These are phyloP conservation scores for Spathaspora boniae DNA, from an alignment of 805 yeast species.

Conservation along the genomic window DNA sequence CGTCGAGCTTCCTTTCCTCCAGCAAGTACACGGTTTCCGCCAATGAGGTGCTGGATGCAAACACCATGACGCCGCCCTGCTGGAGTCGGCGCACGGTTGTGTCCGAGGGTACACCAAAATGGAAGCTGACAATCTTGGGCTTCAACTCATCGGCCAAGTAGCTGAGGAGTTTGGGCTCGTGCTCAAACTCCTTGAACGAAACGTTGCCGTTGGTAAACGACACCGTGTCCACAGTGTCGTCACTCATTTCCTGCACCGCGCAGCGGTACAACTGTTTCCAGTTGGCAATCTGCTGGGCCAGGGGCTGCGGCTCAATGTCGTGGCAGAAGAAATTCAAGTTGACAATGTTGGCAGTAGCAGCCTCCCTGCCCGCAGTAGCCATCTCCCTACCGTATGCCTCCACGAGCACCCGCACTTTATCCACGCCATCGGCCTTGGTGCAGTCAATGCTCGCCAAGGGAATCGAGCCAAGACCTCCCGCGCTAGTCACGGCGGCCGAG, in stretches of 20 bases:
- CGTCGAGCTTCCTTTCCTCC: conserved; percentile 39
- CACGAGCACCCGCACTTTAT: conserved; percentile 14
- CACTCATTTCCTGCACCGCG: conserved; percentile 6
- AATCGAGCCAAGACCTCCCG: conserved; percentile 53
- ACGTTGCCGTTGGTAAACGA: conserved; percentile 20
- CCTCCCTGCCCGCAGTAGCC: neutral
- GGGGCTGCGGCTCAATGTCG: conserved; percentile 21
- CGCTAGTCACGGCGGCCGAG: conserved; percentile 39
- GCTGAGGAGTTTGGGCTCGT: no score
- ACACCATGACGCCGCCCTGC: conserved; percentile 34
- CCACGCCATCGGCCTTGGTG: conserved; percentile 6
- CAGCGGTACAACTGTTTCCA: conserved; percentile 19
- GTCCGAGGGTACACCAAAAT: conserved; percentile 46
- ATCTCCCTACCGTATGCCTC: conserved; percentile 6
- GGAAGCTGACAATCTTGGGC: conserved; percentile 52
- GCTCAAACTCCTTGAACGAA: conserved; percentile 31
- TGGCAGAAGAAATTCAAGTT: conserved; percentile 50
- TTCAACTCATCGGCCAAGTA: conserved; percentile 12
- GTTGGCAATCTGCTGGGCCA: conserved; percentile 16
- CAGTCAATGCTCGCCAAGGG: conserved; percentile 35
- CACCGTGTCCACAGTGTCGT: conserved; percentile 5
- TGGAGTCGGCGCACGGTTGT: conserved; percentile 31
- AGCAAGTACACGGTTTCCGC: conserved; percentile 37
- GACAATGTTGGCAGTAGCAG: conserved; percentile 14
- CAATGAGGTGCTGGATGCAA: conserved; percentile 46